phyloP scores from a whole-genome alignment of 2,329 filamentous ascomycete species.

The Rhytidhysteron rufulum region DNA sequence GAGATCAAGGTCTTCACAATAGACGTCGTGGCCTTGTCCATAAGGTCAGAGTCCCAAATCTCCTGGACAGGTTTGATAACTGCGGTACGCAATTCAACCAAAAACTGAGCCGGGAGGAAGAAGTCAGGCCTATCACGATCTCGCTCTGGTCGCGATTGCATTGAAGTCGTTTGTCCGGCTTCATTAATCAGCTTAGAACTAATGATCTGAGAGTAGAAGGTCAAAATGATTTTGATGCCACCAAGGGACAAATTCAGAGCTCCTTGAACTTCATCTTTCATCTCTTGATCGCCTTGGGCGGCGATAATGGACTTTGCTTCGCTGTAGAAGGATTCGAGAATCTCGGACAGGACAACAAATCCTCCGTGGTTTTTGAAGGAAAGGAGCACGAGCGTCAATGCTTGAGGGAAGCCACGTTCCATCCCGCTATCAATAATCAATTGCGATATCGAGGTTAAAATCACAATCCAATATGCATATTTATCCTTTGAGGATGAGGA shows the following conservation, averaged over 20 bases:
- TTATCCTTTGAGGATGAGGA: constrained; percentile 56
- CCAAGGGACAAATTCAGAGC: constrained; percentile 50
- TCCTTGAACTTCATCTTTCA: constrained; percentile 41
- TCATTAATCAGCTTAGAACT: constrained; percentile 79
- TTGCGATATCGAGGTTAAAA: constrained; percentile 72
- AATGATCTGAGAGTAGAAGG: constrained; percentile 72
- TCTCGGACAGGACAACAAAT: constrained; percentile 66
- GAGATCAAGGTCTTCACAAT: constrained; percentile 78
- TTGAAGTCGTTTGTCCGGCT: constrained; percentile 58
- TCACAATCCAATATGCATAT: constrained; percentile 77
- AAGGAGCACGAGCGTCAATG: constrained; percentile 69
- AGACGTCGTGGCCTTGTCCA: constrained; percentile 73
- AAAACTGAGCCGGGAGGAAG: constrained; percentile 68
- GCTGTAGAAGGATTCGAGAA: constrained; percentile 65
- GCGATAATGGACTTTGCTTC: constrained; percentile 51
- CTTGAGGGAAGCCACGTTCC: constrained; percentile 30
- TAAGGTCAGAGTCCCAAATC: constrained; percentile 80
- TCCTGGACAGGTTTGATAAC: constrained; percentile 72
- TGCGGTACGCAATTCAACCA: constrained; percentile 79
- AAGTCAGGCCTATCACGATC: constrained; percentile 56
- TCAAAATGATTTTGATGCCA: constrained; percentile 76
- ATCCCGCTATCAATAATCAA: constrained; percentile 67
- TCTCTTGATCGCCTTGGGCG: constrained; percentile 36
- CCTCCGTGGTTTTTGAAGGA: constrained; percentile 83
- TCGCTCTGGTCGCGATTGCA: constrained; percentile 50